Evolutionary conservation across 2,329 filamentous ascomycete species (phyloP).

Genomic region (Botrytis deweyae): DNA sequence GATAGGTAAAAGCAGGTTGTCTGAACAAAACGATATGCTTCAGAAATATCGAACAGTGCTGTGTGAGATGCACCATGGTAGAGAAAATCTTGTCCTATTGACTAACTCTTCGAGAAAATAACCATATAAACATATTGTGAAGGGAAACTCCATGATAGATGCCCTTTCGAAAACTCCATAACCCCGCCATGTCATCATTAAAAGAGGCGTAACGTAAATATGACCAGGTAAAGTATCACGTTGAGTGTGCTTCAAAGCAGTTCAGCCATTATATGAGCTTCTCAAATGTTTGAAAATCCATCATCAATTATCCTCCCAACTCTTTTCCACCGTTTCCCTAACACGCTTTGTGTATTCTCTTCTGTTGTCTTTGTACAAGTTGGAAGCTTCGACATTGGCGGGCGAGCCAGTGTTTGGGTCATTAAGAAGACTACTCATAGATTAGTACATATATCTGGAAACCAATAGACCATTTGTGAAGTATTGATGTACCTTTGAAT

Average conservation of each 20-base stretch:
- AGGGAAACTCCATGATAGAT: slow-evolving; percentile 14
- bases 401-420: slow-evolving; percentile 98
- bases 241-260: slow-evolving; percentile 10
- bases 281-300: slow-evolving; percentile 26
- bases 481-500: slow-evolving; percentile 75
- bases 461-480: neutral
- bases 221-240: neutral
- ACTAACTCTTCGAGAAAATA: neutral
- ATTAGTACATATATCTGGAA: slow-evolving; percentile 36
- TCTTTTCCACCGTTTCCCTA: slow-evolving; percentile 96
- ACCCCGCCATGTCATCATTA: slow-evolving; percentile 18
- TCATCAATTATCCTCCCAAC: slow-evolving; percentile 78
- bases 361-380: slow-evolving; percentile 96
- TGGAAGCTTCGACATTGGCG: slow-evolving; percentile 96
- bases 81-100: neutral
- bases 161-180: slow-evolving; percentile 14
- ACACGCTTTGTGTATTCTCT: slow-evolving; percentile 96
- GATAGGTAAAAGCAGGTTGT: neutral
- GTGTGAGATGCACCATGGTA: neutral
- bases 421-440: slow-evolving; percentile 72
- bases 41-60: neutral
- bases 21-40: neutral
- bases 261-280: neutral
- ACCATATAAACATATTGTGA: slow-evolving; percentile 4
- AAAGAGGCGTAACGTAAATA: slow-evolving; percentile 1